phyloP scores from a whole-genome alignment of 129 eudicot genomes.

The Saussurea involucrata region DNA sequence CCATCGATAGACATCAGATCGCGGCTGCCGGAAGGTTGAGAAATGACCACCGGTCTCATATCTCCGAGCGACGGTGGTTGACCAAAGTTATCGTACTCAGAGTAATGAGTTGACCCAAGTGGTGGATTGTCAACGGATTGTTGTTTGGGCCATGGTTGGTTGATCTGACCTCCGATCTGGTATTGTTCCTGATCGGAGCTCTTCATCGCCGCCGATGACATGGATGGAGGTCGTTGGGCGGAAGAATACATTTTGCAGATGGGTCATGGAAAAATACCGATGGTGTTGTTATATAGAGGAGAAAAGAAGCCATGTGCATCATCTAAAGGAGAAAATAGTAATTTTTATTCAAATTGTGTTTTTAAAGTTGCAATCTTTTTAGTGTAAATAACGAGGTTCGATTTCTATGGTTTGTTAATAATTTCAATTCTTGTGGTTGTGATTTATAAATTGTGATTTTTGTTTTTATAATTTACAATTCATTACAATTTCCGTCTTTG shows the following conservation, averaged over 20 bases:
- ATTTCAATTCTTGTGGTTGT: too few species aligned
- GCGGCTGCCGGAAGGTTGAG: neutral
- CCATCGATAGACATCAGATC: neutral
- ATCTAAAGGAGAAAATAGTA: neutral
- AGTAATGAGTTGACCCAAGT: neutral
- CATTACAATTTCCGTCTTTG: too few species aligned
- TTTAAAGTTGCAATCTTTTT: neutral
- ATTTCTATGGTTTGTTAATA: too few species aligned
- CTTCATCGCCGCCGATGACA: neutral
- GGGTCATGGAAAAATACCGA: neutral
- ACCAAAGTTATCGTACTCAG: neutral
- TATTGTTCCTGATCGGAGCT: neutral
- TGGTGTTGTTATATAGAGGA: neutral
- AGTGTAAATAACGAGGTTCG: too few species aligned
- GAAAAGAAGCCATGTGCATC: neutral
- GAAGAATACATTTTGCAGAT: neutral
- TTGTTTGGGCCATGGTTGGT: neutral
- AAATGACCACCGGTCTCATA: neutral
- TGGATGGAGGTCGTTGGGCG: neutral
- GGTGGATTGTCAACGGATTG: neutral
- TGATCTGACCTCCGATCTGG: neutral
- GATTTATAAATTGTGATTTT: too few species aligned
- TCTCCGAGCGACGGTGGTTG: slow-evolving; percentile 7
- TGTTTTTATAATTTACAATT: too few species aligned
- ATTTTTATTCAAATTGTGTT: neutral